Evolutionary conservation across 805 yeast genomes (phyloP).

Genomic region (Wickerhamomyces ciferrii): DNA sequence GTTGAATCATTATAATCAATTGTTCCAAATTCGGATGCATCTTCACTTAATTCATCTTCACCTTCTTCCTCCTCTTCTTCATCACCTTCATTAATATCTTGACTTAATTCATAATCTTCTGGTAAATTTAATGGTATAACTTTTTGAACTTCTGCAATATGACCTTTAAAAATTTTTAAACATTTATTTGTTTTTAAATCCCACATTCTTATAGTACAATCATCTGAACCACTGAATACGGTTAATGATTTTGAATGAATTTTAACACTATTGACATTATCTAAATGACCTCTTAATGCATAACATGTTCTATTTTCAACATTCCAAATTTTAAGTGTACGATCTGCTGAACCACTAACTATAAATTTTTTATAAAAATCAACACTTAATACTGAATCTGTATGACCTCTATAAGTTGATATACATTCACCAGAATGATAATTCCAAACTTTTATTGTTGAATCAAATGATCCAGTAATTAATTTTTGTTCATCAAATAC

Average conservation of each 20-base stretch:
- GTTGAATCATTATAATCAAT: slow-evolving; percentile 20
- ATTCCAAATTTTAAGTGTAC: slow-evolving; percentile 93
- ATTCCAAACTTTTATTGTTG: slow-evolving; percentile 93
- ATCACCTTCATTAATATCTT: slow-evolving; percentile 26
- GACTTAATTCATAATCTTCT: slow-evolving; percentile 48
- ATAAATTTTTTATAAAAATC: slow-evolving; percentile 78
- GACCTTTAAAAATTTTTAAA: slow-evolving; percentile 75
- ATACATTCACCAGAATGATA: slow-evolving; percentile 92
- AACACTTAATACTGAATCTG: slow-evolving; percentile 77
- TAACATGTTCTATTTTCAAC: slow-evolving; percentile 90
- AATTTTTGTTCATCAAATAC: slow-evolving; percentile 86
- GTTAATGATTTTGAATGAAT: slow-evolving; percentile 76
- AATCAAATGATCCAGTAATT: slow-evolving; percentile 88
- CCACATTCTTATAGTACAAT: slow-evolving; percentile 93
- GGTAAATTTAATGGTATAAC: slow-evolving; percentile 80
- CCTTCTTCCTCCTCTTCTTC: slow-evolving; percentile 10
- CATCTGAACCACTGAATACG: slow-evolving; percentile 85
- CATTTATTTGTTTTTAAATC: slow-evolving; percentile 78
- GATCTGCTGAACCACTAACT: slow-evolving; percentile 91
- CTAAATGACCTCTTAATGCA: slow-evolving; percentile 89
- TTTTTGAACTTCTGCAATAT: slow-evolving; percentile 90
- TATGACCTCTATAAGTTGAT: slow-evolving; percentile 91
- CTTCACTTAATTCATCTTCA: slow-evolving; percentile 10
- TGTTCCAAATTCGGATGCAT: slow-evolving; percentile 15
- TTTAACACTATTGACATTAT: slow-evolving; percentile 87